These are phyloP conservation scores for Allium cepa DNA, from an alignment of 106 monocot species.

Conservation along the genomic window DNA sequence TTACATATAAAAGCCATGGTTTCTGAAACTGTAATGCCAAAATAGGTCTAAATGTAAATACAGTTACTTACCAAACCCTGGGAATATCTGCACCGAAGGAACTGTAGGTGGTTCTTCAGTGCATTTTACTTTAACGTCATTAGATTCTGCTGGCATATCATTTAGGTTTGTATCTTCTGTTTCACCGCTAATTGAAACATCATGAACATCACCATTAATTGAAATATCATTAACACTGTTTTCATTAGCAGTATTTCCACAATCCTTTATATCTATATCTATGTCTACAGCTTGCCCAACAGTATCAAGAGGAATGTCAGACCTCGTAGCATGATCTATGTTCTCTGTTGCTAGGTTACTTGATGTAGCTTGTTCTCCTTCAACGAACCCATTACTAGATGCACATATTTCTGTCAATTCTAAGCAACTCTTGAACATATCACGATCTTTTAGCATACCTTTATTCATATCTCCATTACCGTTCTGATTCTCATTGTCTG, in stretches of 20 bases:
- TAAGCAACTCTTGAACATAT: conserved; percentile 59
- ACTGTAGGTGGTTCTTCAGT: neutral
- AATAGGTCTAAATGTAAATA: too few relatives aligned
- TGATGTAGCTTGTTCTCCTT: conserved; percentile 9
- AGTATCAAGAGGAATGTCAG: neutral
- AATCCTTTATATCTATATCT: neutral
- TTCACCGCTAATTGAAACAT: too few relatives aligned
- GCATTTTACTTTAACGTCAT: too few relatives aligned
- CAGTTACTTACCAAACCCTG: neutral
- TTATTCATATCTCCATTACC: conserved; percentile 8
- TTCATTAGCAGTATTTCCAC: conserved; percentile 8
- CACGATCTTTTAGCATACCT: conserved; percentile 27
- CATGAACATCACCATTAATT: conserved; percentile 11
- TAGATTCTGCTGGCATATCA: too few relatives aligned
- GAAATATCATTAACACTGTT: neutral
- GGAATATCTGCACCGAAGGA: conserved; percentile 7
- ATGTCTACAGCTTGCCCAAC: conserved; percentile 6
- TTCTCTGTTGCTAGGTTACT: conserved; percentile 2
- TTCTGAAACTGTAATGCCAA: too few relatives aligned
- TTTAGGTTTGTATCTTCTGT: too few relatives aligned
- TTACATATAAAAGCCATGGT: too few relatives aligned
- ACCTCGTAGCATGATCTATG: neutral
- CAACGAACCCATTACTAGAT: conserved; percentile 4
- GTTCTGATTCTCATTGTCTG: neutral
- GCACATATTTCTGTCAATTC: conserved; percentile 24